Conservation (phyloP, 768 basidiomycete species). For the Solioccasus polychromus region DNA sequence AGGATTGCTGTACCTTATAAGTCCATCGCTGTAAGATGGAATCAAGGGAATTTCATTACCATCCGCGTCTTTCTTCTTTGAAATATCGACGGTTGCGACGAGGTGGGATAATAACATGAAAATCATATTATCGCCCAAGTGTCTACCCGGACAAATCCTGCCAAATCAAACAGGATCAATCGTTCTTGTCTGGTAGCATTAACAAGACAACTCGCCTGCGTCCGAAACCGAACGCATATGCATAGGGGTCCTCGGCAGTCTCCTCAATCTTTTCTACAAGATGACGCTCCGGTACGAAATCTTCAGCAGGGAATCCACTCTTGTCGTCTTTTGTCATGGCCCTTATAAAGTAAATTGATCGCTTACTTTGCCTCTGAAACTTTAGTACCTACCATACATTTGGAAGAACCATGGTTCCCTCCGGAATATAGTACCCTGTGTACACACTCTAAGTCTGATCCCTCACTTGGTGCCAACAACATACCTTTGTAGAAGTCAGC, state of each 20-base stretch:
- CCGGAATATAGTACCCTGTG: slow-evolving; percentile 10
- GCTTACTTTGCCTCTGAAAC: no score
- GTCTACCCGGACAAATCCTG: slow-evolving; percentile 13
- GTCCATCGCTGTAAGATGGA: slow-evolving; percentile 1
- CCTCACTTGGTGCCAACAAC: no score
- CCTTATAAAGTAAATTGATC: slow-evolving; percentile 1
- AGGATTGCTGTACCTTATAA: slow-evolving; percentile 14
- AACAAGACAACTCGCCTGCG: not conserved
- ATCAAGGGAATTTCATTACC: slow-evolving; percentile 7
- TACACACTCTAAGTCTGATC: no score
- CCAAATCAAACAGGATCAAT: not conserved
- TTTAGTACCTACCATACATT: slow-evolving; percentile 14
- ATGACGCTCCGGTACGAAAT: slow-evolving; percentile 14
- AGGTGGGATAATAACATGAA: slow-evolving; percentile 9
- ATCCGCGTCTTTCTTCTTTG: slow-evolving; percentile 6
- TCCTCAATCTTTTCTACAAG: slow-evolving; percentile 4
- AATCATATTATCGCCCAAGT: slow-evolving; percentile 9
- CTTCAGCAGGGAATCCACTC: slow-evolving; percentile 16
- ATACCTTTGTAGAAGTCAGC: slow-evolving; percentile 10
- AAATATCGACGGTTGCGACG: slow-evolving; percentile 7
- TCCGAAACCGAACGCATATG: slow-evolving; percentile 17
- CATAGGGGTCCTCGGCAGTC: slow-evolving; percentile 8
- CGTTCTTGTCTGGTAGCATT: no score
- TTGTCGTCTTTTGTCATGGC: slow-evolving; percentile 16
- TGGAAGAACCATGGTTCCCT: slow-evolving; percentile 11